Conservation (phyloP, 805 yeast genomes). For the Brettanomyces naardenensis region DNA sequence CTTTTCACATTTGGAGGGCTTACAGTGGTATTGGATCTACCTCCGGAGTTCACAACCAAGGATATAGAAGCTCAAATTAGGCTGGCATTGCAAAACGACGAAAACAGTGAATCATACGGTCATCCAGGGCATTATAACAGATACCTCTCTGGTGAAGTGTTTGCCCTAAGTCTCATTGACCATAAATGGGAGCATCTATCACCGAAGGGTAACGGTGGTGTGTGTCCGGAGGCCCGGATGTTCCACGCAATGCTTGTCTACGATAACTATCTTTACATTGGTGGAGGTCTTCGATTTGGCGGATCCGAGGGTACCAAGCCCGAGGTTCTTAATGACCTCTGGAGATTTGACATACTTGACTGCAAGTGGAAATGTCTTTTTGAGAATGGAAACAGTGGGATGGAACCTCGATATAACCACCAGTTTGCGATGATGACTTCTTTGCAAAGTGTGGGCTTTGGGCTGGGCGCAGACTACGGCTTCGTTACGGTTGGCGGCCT, state of each 20-base stretch:
- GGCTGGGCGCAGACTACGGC: conserved; percentile 35
- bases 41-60: conserved; percentile 27
- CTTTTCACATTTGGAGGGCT: conserved; percentile 65
- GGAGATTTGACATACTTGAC: conserved; percentile 53
- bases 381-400: conserved; percentile 22
- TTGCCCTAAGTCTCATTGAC: conserved; percentile 50
- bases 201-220: conserved; percentile 15
- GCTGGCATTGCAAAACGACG: conserved; percentile 11
- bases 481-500: conserved; percentile 48
- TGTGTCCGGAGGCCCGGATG: conserved; percentile 38
- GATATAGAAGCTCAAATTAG: conserved; percentile 33
- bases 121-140: conserved; percentile 5
- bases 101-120: not conserved
- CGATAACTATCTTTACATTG: conserved; percentile 44
- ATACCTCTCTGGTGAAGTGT: conserved; percentile 56
- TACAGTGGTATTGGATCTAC: conserved; percentile 45
- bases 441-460: conserved; percentile 16
- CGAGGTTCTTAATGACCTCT: conserved; percentile 52
- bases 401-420: conserved; percentile 41
- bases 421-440: conserved; percentile 35
- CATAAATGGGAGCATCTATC: conserved; percentile 44
- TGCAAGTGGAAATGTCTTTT: conserved; percentile 47
- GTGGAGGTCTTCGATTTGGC: conserved; percentile 53
- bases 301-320: conserved; percentile 23
- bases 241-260: conserved; percentile 50